phyloP scores from a whole-genome alignment of 2,329 filamentous ascomycete species.

The Microdochium nivale region DNA sequence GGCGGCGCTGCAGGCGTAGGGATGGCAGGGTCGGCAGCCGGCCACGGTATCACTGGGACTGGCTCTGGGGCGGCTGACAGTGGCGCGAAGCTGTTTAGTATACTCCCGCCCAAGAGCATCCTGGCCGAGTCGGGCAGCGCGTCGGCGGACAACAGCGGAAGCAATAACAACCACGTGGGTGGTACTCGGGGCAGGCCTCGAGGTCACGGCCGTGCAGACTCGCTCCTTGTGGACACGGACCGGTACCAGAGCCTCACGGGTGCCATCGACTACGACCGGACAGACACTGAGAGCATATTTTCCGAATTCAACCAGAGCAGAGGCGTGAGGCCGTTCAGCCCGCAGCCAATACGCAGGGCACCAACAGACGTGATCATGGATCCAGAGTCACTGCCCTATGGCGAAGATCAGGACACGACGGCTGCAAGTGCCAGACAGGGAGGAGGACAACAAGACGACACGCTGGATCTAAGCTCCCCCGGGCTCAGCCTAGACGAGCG shows the following conservation, averaged over 20 bases:
- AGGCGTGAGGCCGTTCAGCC: conserved; percentile 50
- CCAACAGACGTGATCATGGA: conserved; percentile 21
- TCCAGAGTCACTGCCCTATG: conserved; percentile 18
- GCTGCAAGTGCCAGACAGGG: too few relatives aligned
- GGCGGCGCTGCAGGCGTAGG: neutral
- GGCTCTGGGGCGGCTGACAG: conserved; percentile 21
- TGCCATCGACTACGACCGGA: conserved; percentile 27
- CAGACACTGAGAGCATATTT: conserved; percentile 42
- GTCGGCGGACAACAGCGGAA: neutral
- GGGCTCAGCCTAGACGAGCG: neutral
- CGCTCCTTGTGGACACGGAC: conserved; percentile 41
- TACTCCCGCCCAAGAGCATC: conserved; percentile 55
- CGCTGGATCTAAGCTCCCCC: neutral
- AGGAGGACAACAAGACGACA: neutral
- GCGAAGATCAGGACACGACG: too few relatives aligned
- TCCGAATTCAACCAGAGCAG: conserved; percentile 46
- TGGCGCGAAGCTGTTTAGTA: conserved; percentile 50
- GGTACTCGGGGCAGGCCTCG: conserved; percentile 6
- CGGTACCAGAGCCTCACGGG: conserved; percentile 50
- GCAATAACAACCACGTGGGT: neutral
- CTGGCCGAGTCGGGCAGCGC: conserved; percentile 36
- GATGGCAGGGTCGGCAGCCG: neutral
- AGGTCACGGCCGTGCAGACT: conserved; percentile 41
- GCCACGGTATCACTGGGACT: conserved; percentile 10
- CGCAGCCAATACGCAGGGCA: conserved; percentile 34